These are phyloP conservation scores for Trichosanthes truncata DNA, from an alignment of 306 rosid genomes.

Conservation along the genomic window DNA sequence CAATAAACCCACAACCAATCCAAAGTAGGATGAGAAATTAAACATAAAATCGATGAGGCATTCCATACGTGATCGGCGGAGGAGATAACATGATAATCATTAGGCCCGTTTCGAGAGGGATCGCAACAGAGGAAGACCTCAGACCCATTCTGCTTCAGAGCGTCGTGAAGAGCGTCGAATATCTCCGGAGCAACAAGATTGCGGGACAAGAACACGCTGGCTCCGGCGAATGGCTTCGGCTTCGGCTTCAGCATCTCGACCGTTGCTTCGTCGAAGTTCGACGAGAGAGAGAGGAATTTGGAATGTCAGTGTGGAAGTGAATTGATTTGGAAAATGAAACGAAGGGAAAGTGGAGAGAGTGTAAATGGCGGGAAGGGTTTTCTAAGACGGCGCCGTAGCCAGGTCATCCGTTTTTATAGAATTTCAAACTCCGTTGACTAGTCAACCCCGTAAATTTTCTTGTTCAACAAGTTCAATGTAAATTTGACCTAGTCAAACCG, in stretches of 20 bases:
- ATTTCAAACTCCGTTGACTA: background rate
- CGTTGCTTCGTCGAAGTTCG: background rate
- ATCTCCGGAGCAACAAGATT: slow-evolving; percentile 84
- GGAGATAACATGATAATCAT: slow-evolving; percentile 74
- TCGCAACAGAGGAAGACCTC: slow-evolving; percentile 73
- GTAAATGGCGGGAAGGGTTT: slow-evolving; percentile 9
- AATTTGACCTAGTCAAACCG: no score
- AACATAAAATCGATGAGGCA: background rate
- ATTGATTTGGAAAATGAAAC: background rate
- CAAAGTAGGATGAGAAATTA: background rate
- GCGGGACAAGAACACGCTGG: slow-evolving; percentile 77
- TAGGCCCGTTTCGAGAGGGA: slow-evolving; percentile 59
- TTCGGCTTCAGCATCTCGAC: slow-evolving; percentile 44
- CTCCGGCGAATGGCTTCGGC: slow-evolving; percentile 62
- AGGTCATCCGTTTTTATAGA: background rate
- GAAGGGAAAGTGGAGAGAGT: background rate
- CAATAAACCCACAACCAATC: slow-evolving; percentile 3
- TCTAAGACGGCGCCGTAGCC: background rate
- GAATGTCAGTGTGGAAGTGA: background rate
- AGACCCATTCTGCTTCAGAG: slow-evolving; percentile 75
- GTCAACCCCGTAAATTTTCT: background rate
- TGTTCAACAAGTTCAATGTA: background rate
- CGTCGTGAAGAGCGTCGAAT: slow-evolving; percentile 78
- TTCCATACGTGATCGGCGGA: slow-evolving; percentile 54
- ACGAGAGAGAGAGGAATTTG: background rate